phyloP scores from a whole-genome alignment of 306 rosid genomes.

The Sophora flavescens region DNA sequence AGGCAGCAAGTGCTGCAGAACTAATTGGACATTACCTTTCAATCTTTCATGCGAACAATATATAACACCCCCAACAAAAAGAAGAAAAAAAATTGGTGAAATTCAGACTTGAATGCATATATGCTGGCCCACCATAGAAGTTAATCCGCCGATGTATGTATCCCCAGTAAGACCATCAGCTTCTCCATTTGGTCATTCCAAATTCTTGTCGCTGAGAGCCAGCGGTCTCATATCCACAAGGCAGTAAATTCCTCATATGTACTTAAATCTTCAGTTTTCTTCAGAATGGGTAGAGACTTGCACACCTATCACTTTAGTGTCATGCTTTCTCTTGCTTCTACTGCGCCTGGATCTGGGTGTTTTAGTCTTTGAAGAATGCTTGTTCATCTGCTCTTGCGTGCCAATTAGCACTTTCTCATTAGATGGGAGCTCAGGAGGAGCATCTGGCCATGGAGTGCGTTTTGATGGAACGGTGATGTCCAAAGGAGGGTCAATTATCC shows the following conservation, averaged over 20 bases:
- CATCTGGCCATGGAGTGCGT: slow-evolving; percentile 95
- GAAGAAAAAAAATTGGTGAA: slow-evolving; percentile 44
- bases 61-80: slow-evolving; percentile 51
- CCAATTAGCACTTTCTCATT: slow-evolving; percentile 53
- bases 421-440: slow-evolving; percentile 91
- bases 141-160: slow-evolving; percentile 36
- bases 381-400: slow-evolving; percentile 58
- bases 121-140: slow-evolving; percentile 49
- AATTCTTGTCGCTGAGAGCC: slow-evolving; percentile 51
- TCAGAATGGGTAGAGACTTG: slow-evolving; percentile 73
- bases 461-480: slow-evolving; percentile 90
- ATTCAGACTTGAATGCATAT: slow-evolving; percentile 53
- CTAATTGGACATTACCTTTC: slow-evolving; percentile 48
- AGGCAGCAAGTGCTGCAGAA: slow-evolving; percentile 49
- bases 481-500: slow-evolving; percentile 93
- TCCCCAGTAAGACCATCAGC: slow-evolving; percentile 40
- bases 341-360: slow-evolving; percentile 71
- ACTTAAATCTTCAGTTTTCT: slow-evolving; percentile 57
- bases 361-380: slow-evolving; percentile 70
- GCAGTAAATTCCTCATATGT: slow-evolving; percentile 45
- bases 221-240: slow-evolving; percentile 53
- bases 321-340: slow-evolving; percentile 87
- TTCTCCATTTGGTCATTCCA: slow-evolving; percentile 49
- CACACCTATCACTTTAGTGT: slow-evolving; percentile 63
- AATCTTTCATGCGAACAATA: slow-evolving; percentile 50